Evolutionary conservation across 176 grass and related monocot species (phyloP).

Genomic region (Saccharum officinarum): DNA sequence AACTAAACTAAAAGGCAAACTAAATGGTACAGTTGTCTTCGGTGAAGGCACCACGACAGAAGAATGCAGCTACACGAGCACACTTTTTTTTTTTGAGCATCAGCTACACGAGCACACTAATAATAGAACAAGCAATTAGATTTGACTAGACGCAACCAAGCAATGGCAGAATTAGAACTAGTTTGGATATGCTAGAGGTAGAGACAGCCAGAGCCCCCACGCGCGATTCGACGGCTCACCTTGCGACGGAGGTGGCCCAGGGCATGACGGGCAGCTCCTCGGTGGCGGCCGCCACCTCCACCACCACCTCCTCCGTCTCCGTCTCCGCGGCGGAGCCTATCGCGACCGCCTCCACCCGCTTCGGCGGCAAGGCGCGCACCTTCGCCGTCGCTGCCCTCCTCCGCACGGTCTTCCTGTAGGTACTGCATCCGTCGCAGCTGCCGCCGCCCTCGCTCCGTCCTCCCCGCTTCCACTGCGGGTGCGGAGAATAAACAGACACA

Average conservation of each 20-base stretch:
- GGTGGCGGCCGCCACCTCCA: slow-evolving; percentile 41
- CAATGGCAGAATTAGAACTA: not conserved
- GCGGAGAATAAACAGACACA: not conserved
- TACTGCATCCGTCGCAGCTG: slow-evolving; percentile 29
- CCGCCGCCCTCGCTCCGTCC: slow-evolving; percentile 4
- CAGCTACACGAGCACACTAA: not conserved
- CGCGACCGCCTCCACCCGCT: slow-evolving; percentile 46
- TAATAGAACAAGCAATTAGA: not conserved
- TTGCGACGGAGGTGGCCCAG: slow-evolving; percentile 81
- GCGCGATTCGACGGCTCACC: slow-evolving; percentile 52
- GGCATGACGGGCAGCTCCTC: slow-evolving; percentile 84
- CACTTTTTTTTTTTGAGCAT: no score
- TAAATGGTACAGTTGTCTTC: not conserved
- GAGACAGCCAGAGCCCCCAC: not conserved
- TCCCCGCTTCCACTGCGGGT: slow-evolving; percentile 46
- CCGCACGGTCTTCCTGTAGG: slow-evolving; percentile 36
- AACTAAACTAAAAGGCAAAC: not conserved
- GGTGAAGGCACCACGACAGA: not conserved
- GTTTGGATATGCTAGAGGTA: no score
- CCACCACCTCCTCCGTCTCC: slow-evolving; percentile 17
- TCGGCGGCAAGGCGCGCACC: slow-evolving; percentile 32
- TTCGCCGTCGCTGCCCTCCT: slow-evolving; percentile 39
- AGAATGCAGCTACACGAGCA: slow-evolving; percentile 1
- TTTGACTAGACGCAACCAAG: not conserved
- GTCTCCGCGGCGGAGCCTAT: slow-evolving; percentile 49